phyloP scores from a whole-genome alignment of 495 filamentous ascomycete genomes.

The Melanomma pulvis-pyrius region DNA sequence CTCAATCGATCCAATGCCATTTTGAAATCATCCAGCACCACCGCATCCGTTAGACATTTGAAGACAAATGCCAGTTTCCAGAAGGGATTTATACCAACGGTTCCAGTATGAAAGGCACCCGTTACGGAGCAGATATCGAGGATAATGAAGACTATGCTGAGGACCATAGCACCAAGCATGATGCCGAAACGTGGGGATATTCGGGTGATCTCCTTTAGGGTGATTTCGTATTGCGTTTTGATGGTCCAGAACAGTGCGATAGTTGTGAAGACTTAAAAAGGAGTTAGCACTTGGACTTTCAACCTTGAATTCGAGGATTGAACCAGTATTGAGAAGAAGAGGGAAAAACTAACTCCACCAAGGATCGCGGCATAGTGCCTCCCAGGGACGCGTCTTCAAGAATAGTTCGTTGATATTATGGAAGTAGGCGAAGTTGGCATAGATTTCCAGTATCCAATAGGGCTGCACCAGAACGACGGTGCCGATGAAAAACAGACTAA shows the following conservation, averaged over 20 bases:
- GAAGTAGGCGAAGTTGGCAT: conserved; percentile 48
- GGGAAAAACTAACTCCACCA: conserved; percentile 53
- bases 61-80: conserved; percentile 61
- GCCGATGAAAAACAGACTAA: conserved; percentile 42
- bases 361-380: conserved; percentile 60
- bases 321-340: no score
- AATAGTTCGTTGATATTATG: conserved; percentile 47
- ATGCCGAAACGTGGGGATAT: conserved; percentile 60
- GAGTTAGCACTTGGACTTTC: background rate
- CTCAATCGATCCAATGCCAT: conserved; percentile 55
- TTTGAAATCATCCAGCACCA: conserved; percentile 66
- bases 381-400: conserved; percentile 53
- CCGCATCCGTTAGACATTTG: conserved; percentile 62
- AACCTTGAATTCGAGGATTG: background rate
- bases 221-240: conserved; percentile 56
- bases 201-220: conserved; percentile 51
- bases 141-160: conserved; percentile 58
- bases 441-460: conserved; percentile 48
- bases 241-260: conserved; percentile 58
- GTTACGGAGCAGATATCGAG: conserved; percentile 53
- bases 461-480: conserved; percentile 44
- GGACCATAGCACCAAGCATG: conserved; percentile 58
- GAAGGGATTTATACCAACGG: conserved; percentile 51
- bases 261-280: conserved; percentile 53
- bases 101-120: conserved; percentile 33